phyloP scores from a whole-genome alignment of 2,329 filamentous ascomycete species.

The Bipolaris cookei region DNA sequence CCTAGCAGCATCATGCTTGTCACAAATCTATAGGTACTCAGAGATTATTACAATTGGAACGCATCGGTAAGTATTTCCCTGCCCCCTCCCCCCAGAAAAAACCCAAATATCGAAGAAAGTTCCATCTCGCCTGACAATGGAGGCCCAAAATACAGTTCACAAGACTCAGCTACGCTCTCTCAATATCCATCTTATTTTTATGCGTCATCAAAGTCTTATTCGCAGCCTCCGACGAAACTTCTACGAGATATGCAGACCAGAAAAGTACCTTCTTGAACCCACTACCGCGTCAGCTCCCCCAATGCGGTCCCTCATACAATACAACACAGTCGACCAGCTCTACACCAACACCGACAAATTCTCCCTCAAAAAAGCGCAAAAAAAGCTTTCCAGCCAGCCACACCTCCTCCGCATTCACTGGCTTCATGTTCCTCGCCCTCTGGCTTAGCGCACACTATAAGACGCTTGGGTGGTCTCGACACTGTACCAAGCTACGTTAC shows the following conservation, averaged over 20 bases:
- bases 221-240: slow-evolving; percentile 46
- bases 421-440: slow-evolving; percentile 39
- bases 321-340: slow-evolving; percentile 18
- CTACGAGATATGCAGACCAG: slow-evolving; percentile 32
- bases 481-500: neutral
- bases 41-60: slow-evolving; percentile 58
- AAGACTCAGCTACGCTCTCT: slow-evolving; percentile 40
- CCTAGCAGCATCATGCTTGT: slow-evolving; percentile 67
- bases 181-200: slow-evolving; percentile 37
- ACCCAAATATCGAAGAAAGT: neutral
- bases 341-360: slow-evolving; percentile 23
- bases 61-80: slow-evolving; percentile 58
- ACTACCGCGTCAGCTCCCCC: too few species aligned
- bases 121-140: neutral
- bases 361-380: slow-evolving; percentile 33
- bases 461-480: slow-evolving; percentile 15
- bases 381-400: slow-evolving; percentile 44
- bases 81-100: neutral
- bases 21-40: slow-evolving; percentile 65
- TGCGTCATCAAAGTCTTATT: slow-evolving; percentile 42
- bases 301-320: slow-evolving; percentile 4
- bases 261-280: slow-evolving; percentile 2
- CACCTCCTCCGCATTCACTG: slow-evolving; percentile 39
- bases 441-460: slow-evolving; percentile 41
- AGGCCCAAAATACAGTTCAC: slow-evolving; percentile 25